phyloP scores from a whole-genome alignment of 495 filamentous ascomycete species.

The Hypoxylon rickii region DNA sequence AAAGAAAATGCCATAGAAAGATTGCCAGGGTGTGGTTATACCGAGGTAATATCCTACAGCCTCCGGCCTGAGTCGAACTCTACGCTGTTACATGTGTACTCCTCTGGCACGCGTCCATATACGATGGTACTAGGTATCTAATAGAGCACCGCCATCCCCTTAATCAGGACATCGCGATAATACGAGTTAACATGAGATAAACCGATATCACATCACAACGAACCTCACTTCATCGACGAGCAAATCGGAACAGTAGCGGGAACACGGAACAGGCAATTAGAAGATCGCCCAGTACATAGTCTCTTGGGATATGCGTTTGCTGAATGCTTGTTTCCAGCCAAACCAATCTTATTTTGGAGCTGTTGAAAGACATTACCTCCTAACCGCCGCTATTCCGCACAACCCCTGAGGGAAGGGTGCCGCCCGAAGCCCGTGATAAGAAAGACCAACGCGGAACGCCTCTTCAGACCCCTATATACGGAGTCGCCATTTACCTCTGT shows the following conservation, averaged over 20 bases:
- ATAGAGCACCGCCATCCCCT: not conserved
- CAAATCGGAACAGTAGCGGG: too few relatives aligned
- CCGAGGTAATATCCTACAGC: too few relatives aligned
- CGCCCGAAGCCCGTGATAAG: not conserved
- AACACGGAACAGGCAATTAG: too few relatives aligned
- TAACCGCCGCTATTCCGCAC: not conserved
- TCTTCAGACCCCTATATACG: not conserved
- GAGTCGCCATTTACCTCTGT: constrained; percentile 1
- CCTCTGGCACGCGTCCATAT: too few relatives aligned
- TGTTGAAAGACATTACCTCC: not conserved
- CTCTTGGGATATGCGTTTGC: not conserved
- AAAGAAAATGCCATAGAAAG: too few relatives aligned
- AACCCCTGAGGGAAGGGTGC: not conserved
- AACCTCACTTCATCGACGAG: not conserved
- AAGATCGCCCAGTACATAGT: too few relatives aligned
- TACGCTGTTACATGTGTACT: too few relatives aligned
- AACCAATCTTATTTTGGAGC: not conserved
- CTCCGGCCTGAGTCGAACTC: too few relatives aligned
- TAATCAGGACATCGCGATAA: not conserved
- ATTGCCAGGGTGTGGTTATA: too few relatives aligned
- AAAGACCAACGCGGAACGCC: constrained; percentile 16
- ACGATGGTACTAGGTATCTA: not conserved
- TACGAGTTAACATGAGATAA: not conserved
- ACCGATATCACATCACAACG: not conserved
- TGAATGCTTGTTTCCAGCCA: not conserved